Evolutionary conservation across 495 filamentous ascomycete genomes (phyloP).

Genomic region (Aspergillus hancockii): DNA sequence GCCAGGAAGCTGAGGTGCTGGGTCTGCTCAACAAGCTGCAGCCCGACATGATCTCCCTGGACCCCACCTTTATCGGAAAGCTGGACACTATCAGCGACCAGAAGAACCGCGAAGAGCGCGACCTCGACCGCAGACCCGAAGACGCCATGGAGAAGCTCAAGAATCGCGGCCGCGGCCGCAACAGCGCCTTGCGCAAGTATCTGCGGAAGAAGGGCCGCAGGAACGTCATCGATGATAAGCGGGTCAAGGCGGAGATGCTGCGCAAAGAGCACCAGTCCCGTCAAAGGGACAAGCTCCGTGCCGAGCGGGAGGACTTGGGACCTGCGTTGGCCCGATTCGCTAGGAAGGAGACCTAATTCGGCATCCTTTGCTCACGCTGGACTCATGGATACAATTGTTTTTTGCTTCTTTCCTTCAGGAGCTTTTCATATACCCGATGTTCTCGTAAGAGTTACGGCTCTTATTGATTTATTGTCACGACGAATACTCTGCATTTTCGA

Average conservation of each 20-base stretch:
- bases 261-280: slow-evolving; percentile 64
- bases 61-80: slow-evolving; percentile 86
- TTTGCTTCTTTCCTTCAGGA: neutral
- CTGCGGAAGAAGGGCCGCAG: slow-evolving; percentile 83
- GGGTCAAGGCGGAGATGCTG: slow-evolving; percentile 65
- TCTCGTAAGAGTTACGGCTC: slow-evolving; percentile 6
- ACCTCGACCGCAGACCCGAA: slow-evolving; percentile 71
- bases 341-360: slow-evolving; percentile 45
- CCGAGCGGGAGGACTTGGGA: slow-evolving; percentile 61
- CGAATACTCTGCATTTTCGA: slow-evolving; percentile 1
- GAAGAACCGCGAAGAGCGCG: slow-evolving; percentile 69
- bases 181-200: slow-evolving; percentile 81
- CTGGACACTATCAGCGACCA: slow-evolving; percentile 75
- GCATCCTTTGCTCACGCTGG: neutral
- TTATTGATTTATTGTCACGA: neutral
- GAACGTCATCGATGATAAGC: slow-evolving; percentile 91
- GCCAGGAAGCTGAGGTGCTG: slow-evolving; percentile 91
- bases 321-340: slow-evolving; percentile 73
- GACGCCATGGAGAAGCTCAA: slow-evolving; percentile 69
- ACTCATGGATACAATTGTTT: slow-evolving; percentile 5
- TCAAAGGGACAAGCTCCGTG: slow-evolving; percentile 63
- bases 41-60: slow-evolving; percentile 94
- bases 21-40: slow-evolving; percentile 87
- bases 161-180: slow-evolving; percentile 87
- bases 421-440: slow-evolving; percentile 12